phyloP scores from a whole-genome alignment of 257 asterid species.

The Solanum sejunctum region DNA sequence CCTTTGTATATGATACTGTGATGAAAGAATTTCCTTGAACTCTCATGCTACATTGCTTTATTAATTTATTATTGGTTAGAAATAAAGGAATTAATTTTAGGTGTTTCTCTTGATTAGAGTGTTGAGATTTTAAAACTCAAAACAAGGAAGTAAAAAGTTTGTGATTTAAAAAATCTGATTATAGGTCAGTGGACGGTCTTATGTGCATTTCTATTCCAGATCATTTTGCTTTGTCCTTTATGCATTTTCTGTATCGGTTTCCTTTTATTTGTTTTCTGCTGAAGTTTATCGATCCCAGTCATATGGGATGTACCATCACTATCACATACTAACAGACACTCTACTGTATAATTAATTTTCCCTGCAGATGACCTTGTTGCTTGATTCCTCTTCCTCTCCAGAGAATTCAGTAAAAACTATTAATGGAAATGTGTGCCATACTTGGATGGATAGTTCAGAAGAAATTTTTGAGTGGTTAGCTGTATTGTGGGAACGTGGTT shows the following conservation, averaged over 20 bases:
- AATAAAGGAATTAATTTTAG: background rate
- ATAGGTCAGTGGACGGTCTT: background rate
- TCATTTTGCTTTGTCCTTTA: background rate
- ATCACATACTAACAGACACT: background rate
- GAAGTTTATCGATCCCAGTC: background rate
- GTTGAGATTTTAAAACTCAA: background rate
- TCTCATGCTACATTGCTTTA: background rate
- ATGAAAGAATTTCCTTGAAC: background rate
- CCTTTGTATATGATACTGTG: background rate
- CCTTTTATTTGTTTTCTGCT: background rate
- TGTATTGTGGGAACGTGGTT: slow-evolving; percentile 88
- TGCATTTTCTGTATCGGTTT: background rate
- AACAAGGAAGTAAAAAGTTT: background rate
- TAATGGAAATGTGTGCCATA: slow-evolving; percentile 21
- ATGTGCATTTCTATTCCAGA: background rate
- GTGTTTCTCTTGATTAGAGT: background rate
- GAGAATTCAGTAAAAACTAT: slow-evolving; percentile 23
- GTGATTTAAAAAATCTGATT: background rate
- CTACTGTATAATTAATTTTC: background rate
- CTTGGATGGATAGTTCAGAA: slow-evolving; percentile 44
- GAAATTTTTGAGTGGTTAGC: slow-evolving; percentile 68
- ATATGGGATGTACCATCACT: background rate
- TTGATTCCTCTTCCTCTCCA: slow-evolving; percentile 31
- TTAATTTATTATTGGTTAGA: background rate
- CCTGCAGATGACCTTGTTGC: slow-evolving; percentile 61